Evolutionary conservation across 441 rosid genomes (phyloP), one percentile per base, ranked within the genome.

Genomic region (Aleurites moluccanus): DNA sequence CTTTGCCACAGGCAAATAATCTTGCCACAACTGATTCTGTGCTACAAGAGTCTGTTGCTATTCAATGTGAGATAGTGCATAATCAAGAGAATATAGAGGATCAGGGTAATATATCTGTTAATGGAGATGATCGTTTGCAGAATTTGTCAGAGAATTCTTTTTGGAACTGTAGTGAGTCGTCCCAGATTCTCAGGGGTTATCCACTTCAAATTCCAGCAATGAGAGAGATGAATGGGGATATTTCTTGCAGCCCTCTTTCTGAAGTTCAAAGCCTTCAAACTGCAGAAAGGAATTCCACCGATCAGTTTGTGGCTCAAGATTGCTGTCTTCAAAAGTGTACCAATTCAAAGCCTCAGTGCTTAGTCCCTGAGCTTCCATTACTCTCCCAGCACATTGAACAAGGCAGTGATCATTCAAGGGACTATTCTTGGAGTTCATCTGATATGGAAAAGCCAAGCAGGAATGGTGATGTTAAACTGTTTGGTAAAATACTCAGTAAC

Each of bases 401-500:
- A 50, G 69, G 73, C 63, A 82, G 75, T 73, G 86, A 80, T 74
- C 79, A 75, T 49, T 73, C 73, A 30, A 85, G 78, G 80, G 71
- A 81, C 66, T 85, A 76, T 73, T 82, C 84, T 1, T 77, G 64
- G 40, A 85, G 88, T 80, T 80, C 78, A 42, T 83, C 88, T 62
- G 91, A 88, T 70, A 64, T 78, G 23, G 89, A 85, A 63, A 92
- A 86, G 71, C 86, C 83, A 18, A 73, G 83, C 81, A 82, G 87
- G 78, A 90, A 81, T 80, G 93, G 92, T 23, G 90, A 91, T 83
- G 89, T 96, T 59, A 94, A 91, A 80, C 85, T 92, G 25, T 96
- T 94, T 84, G 98, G 99, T 64, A 86, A 89, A 84, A 90, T 96
- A 76, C 91, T 92, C 47, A 88, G 81, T 55, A 81, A 80, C 60